Base-by-base conservation (phyloP, 2,329 filamentous ascomycete genomes). In the Aspergillus chevalieri region DNA sequence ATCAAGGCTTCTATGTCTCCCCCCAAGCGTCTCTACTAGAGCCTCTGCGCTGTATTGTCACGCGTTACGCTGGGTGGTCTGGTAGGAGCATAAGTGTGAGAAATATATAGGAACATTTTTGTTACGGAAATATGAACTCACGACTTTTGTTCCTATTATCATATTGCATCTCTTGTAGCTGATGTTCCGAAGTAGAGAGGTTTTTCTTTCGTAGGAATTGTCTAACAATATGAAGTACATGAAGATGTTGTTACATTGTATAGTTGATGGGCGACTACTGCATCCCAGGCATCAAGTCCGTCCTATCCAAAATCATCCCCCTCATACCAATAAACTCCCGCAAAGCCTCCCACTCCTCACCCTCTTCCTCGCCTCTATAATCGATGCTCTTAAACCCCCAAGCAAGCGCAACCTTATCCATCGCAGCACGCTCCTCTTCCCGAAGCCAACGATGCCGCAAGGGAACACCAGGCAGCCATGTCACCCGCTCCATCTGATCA, bases 1-100 rank as follows among this genome's bases (percentile, higher is more conserved):
- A 93, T 98, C 84, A 98, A 98, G 89, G 93, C 93, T 79, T 88
- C 88, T 81, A 98, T 98, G 93, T 95, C 89, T 77, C 93, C 93
- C 65, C 93, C 93, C 66, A 93, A 90, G 84, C 90, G 93, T 73
- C 79, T 98, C 66, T 98, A 96, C 85, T 98, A 97, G 74, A 72
- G 63, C 59, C 54, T 61, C 54, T 57, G 52, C 60, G 26, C 58
- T 44, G 53, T 50, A 59, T 54, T 60, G 53, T 57, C 51, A 58
- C n/a, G 57, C 39, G 53, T 51, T 57, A 56, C 57, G 62, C 57
- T 57, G 57, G 47, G 54, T 57, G 50, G 54, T 51, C 52, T 41
- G 26, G 17, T 56, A 51, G 57, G 54, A 55, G 46, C 53, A 57
- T 49, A 52, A 44, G 51, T 55, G 53, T 62, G 59, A 61, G 59